Evolutionary conservation across 2,329 filamentous ascomycete genomes (phyloP).

Genomic region (Aureobasidium namibiae): DNA sequence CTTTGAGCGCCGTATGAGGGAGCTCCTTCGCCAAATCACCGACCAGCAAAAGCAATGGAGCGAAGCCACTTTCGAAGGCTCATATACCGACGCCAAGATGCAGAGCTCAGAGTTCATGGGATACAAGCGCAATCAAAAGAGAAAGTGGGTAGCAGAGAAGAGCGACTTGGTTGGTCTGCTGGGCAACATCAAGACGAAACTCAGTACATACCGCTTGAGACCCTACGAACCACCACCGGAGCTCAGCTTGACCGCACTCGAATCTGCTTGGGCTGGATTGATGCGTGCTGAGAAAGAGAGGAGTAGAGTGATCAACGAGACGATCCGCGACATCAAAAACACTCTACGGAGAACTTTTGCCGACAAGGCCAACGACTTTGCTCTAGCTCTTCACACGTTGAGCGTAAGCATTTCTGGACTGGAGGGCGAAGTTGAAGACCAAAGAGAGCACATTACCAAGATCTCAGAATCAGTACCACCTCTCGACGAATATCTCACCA

Average conservation of each 20-base stretch:
- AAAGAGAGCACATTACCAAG: constrained; percentile 76
- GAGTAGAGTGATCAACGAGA: constrained; percentile 94
- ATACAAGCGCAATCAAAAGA: constrained; percentile 89
- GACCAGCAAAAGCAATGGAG: constrained; percentile 70
- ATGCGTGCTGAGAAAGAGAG: constrained; percentile 78
- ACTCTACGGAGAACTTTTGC: constrained; percentile 85
- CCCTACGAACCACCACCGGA: constrained; percentile 86
- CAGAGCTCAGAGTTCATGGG: constrained; percentile 72
- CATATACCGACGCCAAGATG: constrained; percentile 83
- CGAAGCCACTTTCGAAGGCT: constrained; percentile 75
- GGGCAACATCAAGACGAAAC: constrained; percentile 97
- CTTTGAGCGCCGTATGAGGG: constrained; percentile 85
- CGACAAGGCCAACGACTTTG: constrained; percentile 97
- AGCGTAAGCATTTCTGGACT: constrained; percentile 93
- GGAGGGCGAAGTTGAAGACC: constrained; percentile 93
- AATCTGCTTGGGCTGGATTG: constrained; percentile 71
- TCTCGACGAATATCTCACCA: constrained; percentile 82
- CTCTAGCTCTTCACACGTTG: constrained; percentile 87
- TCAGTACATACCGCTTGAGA: constrained; percentile 85
- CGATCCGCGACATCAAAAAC: constrained; percentile 98
- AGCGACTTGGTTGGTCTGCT: constrained; percentile 86
- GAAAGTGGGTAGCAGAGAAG: constrained; percentile 96
- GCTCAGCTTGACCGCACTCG: constrained; percentile 71
- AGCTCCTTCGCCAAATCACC: constrained; percentile 65
- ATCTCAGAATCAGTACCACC: constrained; percentile 79